Evolutionary conservation across 345 rosid genomes (phyloP).

Genomic region (Limnanthes douglasii): DNA sequence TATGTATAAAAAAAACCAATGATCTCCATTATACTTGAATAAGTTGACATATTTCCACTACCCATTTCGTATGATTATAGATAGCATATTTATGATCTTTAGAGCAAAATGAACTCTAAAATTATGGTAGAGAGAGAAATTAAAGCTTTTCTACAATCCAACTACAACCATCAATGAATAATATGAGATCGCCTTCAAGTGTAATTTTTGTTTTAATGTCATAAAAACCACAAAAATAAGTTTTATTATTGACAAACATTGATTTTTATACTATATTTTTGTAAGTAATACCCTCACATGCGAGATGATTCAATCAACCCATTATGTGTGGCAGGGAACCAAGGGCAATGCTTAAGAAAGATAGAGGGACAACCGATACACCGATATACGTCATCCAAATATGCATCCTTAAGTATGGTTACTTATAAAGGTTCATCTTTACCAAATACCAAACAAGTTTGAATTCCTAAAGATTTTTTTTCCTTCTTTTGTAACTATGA

Average conservation of each 20-base stretch:
- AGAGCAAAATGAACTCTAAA: no score
- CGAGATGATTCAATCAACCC: slow-evolving; percentile 71
- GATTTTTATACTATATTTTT: no score
- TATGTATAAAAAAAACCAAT: slow-evolving; percentile 58
- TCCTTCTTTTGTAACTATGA: slow-evolving; percentile 21
- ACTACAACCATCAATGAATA: slow-evolving; percentile 30
- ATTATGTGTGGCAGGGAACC: slow-evolving; percentile 69
- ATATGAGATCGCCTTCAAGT: slow-evolving; percentile 53
- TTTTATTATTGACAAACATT: no score
- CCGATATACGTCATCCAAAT: slow-evolving; percentile 56
- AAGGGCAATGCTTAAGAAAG: slow-evolving; percentile 42
- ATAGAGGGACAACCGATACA: slow-evolving; percentile 38
- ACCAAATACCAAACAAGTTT: no score
- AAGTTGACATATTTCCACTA: slow-evolving; percentile 8
- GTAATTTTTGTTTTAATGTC: slow-evolving; percentile 29
- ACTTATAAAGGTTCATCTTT: no score
- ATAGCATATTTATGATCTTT: no score
- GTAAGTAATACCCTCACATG: no score
- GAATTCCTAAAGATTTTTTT: no score
- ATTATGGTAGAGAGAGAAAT: slow-evolving; percentile 38
- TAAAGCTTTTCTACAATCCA: slow-evolving; percentile 59
- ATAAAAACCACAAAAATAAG: no score
- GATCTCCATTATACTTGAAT: slow-evolving; percentile 60
- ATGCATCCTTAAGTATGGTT: slow-evolving; percentile 52
- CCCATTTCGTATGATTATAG: no score